Base-by-base conservation (phyloP, 225 moss, liverwort and hornwort species). In the Pleurozium schreberi region DNA sequence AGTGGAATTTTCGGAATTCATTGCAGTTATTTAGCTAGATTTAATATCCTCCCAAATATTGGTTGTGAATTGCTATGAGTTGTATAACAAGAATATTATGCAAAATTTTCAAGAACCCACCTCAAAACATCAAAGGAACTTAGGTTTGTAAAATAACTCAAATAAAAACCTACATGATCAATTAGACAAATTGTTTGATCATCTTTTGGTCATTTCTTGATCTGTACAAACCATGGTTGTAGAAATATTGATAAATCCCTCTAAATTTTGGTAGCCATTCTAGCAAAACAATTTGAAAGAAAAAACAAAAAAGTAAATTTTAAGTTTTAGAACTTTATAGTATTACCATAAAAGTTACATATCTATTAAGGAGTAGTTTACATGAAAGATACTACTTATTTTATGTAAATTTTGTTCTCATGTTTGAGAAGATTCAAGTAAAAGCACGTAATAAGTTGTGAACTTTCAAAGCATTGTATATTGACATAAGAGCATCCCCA, bases 11-110 rank as follows among this genome's bases (percentile, higher is more conserved):
- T 50, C 8, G 23, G 6, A 36, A 0, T 0, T 53, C 53, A 25
- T 23, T 77, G 9, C 0, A 53, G 0, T 36, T 5, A 5, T 36
- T 36, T 8, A 9, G 36, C 22, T 8, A 52, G 3, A 21, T 21
- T 52, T 36, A 0, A n/a, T n/a, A n/a, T n/a, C n/a, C 3, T 2
- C 8, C 2, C 0, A 34, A 52, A 76, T 8, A 52, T 14, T 52
- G 8, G 8, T 50, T 75, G 50, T 21, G 13, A 12, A 75, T 75
- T 49, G 5, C 0, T 1, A 22, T 8, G 52, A 22, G 34, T 52
- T 52, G 21, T 47, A 18, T 31, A 7, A 11, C 18, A 74, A 17
- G 20, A 33, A 8, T 33, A 18, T 49, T 8, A 20, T 49, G 18
- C 13, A 21, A 36, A 75, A 34, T 52, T 9, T 22, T 14, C 22